phyloP scores from a whole-genome alignment of 2,329 filamentous ascomycete genomes.

The Monosporascus ibericus region DNA sequence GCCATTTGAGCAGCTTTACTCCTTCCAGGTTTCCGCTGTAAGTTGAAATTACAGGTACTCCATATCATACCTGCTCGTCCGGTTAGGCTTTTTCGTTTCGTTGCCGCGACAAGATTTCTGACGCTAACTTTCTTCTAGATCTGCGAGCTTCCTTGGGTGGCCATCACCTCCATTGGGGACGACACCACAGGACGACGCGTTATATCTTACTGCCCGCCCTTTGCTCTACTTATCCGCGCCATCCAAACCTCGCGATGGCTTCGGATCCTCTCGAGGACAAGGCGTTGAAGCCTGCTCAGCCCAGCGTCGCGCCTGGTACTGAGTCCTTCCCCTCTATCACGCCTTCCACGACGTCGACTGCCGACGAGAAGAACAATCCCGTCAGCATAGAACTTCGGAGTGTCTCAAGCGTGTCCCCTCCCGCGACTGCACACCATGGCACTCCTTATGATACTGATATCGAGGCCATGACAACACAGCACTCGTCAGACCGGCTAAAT shows the following conservation, averaged over 20 bases:
- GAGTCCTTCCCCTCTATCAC: conserved; percentile 9
- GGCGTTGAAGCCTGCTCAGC: conserved; percentile 4
- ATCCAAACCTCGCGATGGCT: conserved; percentile 1
- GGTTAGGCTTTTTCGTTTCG: no score
- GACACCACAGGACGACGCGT: neutral
- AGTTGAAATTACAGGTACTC: neutral
- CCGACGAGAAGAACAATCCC: conserved; percentile 14
- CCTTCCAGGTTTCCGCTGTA: neutral
- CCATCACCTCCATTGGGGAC: neutral
- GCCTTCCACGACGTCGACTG: conserved; percentile 2
- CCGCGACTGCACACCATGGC: conserved; percentile 32
- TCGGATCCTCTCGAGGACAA: neutral
- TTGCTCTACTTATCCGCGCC: no score
- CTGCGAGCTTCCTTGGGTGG: neutral
- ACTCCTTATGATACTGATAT: conserved; percentile 55
- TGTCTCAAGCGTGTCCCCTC: conserved; percentile 36
- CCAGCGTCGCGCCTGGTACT: conserved; percentile 12
- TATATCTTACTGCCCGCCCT: neutral
- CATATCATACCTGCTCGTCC: no score
- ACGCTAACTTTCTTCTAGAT: neutral
- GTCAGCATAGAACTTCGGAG: conserved; percentile 24
- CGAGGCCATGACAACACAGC: conserved; percentile 43
- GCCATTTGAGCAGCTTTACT: neutral
- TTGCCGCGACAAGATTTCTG: neutral
- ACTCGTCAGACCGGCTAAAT: conserved; percentile 30